Conservation (phyloP, 2,329 filamentous ascomycete genomes). For the Cytospora piceae region DNA sequence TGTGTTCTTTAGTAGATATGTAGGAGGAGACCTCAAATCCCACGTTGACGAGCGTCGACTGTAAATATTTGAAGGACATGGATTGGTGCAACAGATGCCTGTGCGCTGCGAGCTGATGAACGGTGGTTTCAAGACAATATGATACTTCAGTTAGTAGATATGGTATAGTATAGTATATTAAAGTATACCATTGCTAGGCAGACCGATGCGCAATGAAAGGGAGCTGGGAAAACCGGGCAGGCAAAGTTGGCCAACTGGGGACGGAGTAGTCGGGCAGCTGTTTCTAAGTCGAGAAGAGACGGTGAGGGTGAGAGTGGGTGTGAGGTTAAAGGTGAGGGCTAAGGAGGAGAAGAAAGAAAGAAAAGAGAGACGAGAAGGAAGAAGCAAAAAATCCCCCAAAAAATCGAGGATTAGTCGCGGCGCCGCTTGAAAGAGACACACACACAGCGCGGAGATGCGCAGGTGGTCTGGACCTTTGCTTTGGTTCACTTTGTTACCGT, state of each 20-base stretch:
- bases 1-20: conserved; percentile 8
- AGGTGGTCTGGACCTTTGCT: conserved; percentile 9
- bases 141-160: conserved; percentile 6
- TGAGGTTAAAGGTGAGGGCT: background rate
- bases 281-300: conserved; percentile 1
- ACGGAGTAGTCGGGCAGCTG: conserved; percentile 6
- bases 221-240: conserved; percentile 4
- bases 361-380: background rate
- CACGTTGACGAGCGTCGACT: conserved; percentile 10
- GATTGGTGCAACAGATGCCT: conserved; percentile 19
- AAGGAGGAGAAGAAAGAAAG: conserved; percentile 4
- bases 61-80: conserved; percentile 10
- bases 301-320: conserved; percentile 5
- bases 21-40: conserved; percentile 20
- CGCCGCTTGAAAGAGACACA: conserved; percentile 7
- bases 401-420: conserved; percentile 10
- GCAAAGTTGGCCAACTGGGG: background rate
- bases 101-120: conserved; percentile 14
- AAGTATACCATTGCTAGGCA: background rate
- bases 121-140: conserved; percentile 13
- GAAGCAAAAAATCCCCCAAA: background rate
- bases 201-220: conserved; percentile 1
- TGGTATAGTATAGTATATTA: conserved; percentile 1
- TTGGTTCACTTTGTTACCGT: conserved; percentile 18
- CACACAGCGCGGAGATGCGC: conserved; percentile 5